phyloP scores from a whole-genome alignment of 768 basidiomycete genomes.

The Dictyophora rubrovolvata region DNA sequence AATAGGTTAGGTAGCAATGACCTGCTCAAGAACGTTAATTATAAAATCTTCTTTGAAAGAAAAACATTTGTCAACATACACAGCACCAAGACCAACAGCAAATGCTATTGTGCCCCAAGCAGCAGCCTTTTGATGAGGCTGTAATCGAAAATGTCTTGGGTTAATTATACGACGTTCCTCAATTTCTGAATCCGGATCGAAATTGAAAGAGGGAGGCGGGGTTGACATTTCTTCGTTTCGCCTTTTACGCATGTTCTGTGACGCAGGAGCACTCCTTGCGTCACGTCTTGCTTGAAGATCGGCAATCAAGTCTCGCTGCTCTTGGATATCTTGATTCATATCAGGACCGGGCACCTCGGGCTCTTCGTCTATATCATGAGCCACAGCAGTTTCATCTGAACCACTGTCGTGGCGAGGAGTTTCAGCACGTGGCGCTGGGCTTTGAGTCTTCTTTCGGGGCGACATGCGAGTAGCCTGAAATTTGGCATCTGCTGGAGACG shows the following conservation, averaged over 20 bases:
- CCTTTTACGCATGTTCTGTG: conserved; percentile 32
- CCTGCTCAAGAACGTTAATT: conserved; percentile 21
- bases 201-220: conserved; percentile 35
- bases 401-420: conserved; percentile 32
- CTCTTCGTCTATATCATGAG: conserved; percentile 51
- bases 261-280: conserved; percentile 11
- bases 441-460: conserved; percentile 12
- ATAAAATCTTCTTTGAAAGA: background rate
- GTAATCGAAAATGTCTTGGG: conserved; percentile 54
- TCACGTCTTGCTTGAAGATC: conserved; percentile 59
- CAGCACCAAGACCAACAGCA: conserved; percentile 70
- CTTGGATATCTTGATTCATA: conserved; percentile 61
- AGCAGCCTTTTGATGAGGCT: conserved; percentile 62
- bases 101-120: conserved; percentile 83
- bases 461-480: conserved; percentile 22
- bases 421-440: conserved; percentile 20
- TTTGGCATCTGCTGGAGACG: conserved; percentile 21
- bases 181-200: conserved; percentile 53
- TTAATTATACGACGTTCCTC: conserved; percentile 48
- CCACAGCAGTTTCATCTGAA: conserved; percentile 56
- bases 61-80: conserved; percentile 38
- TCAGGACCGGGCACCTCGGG: conserved; percentile 43
- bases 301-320: conserved; percentile 69
- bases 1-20: conserved; percentile 56
- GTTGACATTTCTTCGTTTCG: background rate